Evolutionary conservation across 2,329 filamentous ascomycete species (phyloP), one percentile per base, ranked within the genome.

Genomic region (Aspergillus brasiliensis): DNA sequence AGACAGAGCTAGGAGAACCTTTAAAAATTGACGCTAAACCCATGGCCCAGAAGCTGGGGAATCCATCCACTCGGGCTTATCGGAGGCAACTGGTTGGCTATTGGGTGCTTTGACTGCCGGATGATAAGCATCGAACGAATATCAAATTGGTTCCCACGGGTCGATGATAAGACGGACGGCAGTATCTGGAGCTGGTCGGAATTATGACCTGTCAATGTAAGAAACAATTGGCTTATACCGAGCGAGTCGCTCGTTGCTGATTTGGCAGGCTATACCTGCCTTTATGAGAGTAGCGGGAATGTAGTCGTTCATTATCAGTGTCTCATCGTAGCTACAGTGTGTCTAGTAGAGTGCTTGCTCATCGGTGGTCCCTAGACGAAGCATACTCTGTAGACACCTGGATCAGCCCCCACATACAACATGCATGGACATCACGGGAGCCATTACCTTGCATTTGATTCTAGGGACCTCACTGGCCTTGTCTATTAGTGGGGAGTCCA

Each of bases 231-330:
- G 25, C n/a, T 11, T 17, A 10, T 28, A 28, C 1, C 27, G 3
- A 31, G 7, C 8, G 15, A 11, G n/a, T 49, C n/a, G 25, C n/a
- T 28, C 15, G 7, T 8, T 2, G 11, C 15, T 28, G 46, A 28
- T 28, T 49, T 19, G 46, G 15, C 51, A 63, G 69, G 60, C n/a
- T 70, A 60, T 55, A 72, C 64, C 61, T 72, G 59, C 69, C 68
- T 21, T 42, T 51, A 58, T 60, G 48, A 68, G 69, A 60, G 46
- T 49, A 49, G 46, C 25, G 46, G n/a, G 31, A n/a, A 19, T 28
- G 4, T 3, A 28, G n/a, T 17, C 11, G n/a, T 49, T 31, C 25
- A 31, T 49, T 5, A 3, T 49, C 25, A 11, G 8, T 13, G 13
- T 28, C 5, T 28, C 25, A 17, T 6, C 15, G n/a, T 11, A 28